Percentiles rank a stretch among this genome's conserved stretches.
Conservation (phyloP, 2,329 filamentous ascomycete genomes). For the Gremmenia infestans region DNA sequence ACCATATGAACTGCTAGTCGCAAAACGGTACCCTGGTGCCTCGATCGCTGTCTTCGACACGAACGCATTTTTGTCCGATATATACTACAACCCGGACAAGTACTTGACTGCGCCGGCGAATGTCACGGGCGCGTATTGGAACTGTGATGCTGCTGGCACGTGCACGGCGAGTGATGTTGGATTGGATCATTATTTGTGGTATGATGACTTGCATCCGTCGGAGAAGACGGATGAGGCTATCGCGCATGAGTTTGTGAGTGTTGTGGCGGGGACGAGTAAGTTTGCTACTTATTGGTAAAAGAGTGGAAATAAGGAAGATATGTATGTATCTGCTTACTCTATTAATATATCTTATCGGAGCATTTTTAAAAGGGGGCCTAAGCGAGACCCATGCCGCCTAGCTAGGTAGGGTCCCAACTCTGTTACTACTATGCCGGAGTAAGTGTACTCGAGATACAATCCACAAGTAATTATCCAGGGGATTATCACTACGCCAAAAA, state of each 20-base stretch:
- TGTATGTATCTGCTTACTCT: not conserved
- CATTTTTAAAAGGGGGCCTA: too few relatives aligned
- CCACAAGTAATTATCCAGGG: too few relatives aligned
- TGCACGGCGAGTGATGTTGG: slow-evolving; percentile 34
- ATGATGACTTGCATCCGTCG: slow-evolving; percentile 68
- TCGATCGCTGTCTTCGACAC: slow-evolving; percentile 64
- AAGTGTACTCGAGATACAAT: too few relatives aligned
- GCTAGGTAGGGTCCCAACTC: too few relatives aligned
- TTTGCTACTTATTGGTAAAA: slow-evolving; percentile 32
- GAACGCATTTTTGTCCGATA: slow-evolving; percentile 58
- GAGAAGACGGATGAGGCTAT: slow-evolving; percentile 55
- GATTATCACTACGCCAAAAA: too few relatives aligned
- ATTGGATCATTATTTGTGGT: slow-evolving; percentile 65
- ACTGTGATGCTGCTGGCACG: slow-evolving; percentile 40
- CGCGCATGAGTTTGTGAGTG: slow-evolving; percentile 50
- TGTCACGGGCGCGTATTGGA: slow-evolving; percentile 51
- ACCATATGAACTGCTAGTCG: slow-evolving; percentile 41
- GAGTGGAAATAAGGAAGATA: not conserved
- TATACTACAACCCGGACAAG: slow-evolving; percentile 52
- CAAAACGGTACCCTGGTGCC: slow-evolving; percentile 50
- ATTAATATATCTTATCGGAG: too few relatives aligned
- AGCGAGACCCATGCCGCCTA: too few relatives aligned
- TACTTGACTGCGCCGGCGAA: slow-evolving; percentile 63
- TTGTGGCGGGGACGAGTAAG: slow-evolving; percentile 42
- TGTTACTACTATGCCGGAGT: too few relatives aligned